phyloP scores from a whole-genome alignment of 371 early-diverging fungal species.

The Mucor mucedo region DNA sequence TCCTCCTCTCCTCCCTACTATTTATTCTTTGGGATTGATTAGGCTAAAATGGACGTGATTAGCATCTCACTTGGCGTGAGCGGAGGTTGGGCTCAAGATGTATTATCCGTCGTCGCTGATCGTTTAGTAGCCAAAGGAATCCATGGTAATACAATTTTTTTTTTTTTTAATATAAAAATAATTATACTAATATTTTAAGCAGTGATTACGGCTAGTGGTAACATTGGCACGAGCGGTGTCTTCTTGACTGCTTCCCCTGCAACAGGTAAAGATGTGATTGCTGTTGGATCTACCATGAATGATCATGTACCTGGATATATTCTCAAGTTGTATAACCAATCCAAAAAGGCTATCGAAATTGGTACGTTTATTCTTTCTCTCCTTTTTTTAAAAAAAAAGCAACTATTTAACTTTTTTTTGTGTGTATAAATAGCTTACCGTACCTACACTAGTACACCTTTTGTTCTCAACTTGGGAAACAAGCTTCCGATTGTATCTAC shows the following conservation, averaged over 20 bases:
- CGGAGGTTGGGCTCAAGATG: constrained; percentile 43
- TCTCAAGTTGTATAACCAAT: constrained; percentile 10
- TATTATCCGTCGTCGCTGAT: constrained; percentile 35
- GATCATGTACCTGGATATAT: constrained; percentile 30
- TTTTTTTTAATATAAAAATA: too few relatives aligned
- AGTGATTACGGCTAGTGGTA: constrained; percentile 66
- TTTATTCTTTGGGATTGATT: neutral
- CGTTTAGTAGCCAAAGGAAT: constrained; percentile 37
- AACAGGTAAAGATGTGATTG: constrained; percentile 56
- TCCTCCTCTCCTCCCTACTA: too few relatives aligned
- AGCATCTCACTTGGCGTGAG: constrained; percentile 29
- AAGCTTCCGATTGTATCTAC: constrained; percentile 16
- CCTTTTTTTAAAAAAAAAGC: neutral
- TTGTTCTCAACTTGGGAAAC: constrained; percentile 6
- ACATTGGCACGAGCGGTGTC: constrained; percentile 68
- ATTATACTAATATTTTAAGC: neutral
- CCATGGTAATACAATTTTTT: constrained; percentile 30
- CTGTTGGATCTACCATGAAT: constrained; percentile 72
- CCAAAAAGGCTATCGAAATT: constrained; percentile 6
- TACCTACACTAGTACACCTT: constrained; percentile 22
- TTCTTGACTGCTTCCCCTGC: constrained; percentile 64
- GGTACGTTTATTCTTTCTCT: constrained; percentile 6
- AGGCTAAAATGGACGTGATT: constrained; percentile 36
- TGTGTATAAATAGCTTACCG: constrained; percentile 25
- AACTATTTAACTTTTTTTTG: neutral